These are phyloP conservation scores for Pecoramyces ruminantium DNA, from an alignment of 192 early-diverging fungal species.

Conservation along the genomic window DNA sequence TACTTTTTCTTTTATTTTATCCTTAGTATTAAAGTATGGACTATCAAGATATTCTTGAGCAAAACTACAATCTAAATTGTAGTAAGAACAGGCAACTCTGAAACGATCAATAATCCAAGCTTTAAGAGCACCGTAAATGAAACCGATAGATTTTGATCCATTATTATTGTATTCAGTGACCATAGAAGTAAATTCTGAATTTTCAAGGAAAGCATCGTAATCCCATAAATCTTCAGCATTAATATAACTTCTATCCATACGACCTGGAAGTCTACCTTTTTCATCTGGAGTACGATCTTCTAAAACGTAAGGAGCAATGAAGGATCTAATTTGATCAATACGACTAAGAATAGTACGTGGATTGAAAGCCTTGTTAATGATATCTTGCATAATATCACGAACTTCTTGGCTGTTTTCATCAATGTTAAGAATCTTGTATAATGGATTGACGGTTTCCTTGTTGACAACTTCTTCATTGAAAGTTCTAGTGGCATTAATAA, in stretches of 20 bases:
- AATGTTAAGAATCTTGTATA: not conserved
- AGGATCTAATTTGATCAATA: not conserved
- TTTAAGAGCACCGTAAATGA: not conserved
- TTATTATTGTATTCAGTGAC: not conserved
- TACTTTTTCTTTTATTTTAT: no score
- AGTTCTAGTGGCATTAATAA: not conserved
- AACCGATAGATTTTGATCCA: not conserved
- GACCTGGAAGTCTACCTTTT: not conserved
- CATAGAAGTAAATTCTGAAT: not conserved
- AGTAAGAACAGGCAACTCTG: not conserved
- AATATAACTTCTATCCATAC: not conserved
- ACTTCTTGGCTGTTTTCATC: not conserved
- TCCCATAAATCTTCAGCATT: not conserved
- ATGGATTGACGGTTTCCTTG: not conserved
- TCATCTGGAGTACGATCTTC: not conserved
- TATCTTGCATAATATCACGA: not conserved
- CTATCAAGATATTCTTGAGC: not conserved
- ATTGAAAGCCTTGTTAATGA: not conserved
- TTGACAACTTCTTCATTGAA: not conserved
- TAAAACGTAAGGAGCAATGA: not conserved
- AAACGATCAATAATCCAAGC: not conserved
- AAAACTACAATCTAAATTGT: not conserved
- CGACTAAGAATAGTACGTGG: not conserved
- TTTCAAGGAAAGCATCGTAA: not conserved
- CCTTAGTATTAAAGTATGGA: not conserved